A percentile compares a stretch with the other conserved stretches of the same genome.
Evolutionary conservation across 164 flowering plant species (phyloP).

Genomic region (Dillenia suffruticosa): DNA sequence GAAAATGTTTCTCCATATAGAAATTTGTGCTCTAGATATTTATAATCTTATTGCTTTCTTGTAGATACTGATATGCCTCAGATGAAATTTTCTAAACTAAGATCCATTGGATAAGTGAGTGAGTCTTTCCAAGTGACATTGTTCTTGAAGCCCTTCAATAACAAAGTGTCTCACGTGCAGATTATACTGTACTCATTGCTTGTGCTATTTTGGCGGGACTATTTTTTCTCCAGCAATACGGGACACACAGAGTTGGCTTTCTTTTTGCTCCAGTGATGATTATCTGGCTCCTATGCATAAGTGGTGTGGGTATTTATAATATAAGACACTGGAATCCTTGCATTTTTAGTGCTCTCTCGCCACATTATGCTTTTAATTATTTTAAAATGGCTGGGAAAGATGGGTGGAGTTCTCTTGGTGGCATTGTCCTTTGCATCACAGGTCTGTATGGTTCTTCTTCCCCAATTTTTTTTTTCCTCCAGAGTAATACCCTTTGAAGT

Average conservation of each 20-base stretch:
- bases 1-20: too few relatives aligned
- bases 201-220: conserved; percentile 50
- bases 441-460: conserved; percentile 26
- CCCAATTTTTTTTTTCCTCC: neutral
- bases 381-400: conserved; percentile 35
- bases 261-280: conserved; percentile 59
- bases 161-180: conserved; percentile 18
- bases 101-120: too few relatives aligned
- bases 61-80: too few relatives aligned
- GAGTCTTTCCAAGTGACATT: too few relatives aligned
- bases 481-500: neutral
- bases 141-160: neutral
- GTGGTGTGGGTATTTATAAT: conserved; percentile 60
- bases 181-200: conserved; percentile 31
- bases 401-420: conserved; percentile 65
- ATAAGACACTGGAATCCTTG: conserved; percentile 45
- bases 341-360: conserved; percentile 46
- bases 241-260: conserved; percentile 56
- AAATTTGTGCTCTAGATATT: too few relatives aligned
- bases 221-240: conserved; percentile 61
- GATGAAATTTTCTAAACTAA: too few relatives aligned
- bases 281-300: conserved; percentile 59
- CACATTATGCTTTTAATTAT: conserved; percentile 42
- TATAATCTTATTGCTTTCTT: too few relatives aligned
- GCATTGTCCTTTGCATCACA: conserved; percentile 53